Evolutionary conservation across 2,329 filamentous ascomycete genomes (phyloP), one percentile per base, ranked within the genome.

Genomic region (Microdochium bolleyi): DNA sequence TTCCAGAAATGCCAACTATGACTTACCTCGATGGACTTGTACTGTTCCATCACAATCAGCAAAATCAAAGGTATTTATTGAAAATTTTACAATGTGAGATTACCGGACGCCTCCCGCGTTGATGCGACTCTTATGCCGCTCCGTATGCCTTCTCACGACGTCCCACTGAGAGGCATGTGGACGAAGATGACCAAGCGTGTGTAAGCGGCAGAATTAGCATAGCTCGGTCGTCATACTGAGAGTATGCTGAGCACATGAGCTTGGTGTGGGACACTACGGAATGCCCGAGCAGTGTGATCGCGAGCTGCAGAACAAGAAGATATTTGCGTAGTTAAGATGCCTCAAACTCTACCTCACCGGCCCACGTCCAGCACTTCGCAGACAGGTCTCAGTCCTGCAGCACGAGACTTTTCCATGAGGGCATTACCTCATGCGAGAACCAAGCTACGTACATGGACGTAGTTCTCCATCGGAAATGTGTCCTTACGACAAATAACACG

Each of bases 31-130:
- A 11, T 56, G 61, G 8, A 71, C 68, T 1, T 72, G 69, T 49
- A 59, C 70, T 13, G 65, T 2, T 64, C 69, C 16, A 69, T 67
- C 60, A 71, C 69, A 1, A 72, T 72, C 49, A 55, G 72, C 59
- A 62, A 60, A 65, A 51, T 61, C 60, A 51, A 58, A 57, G 50
- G 30, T 22, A 2, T 57, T 57, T 16, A 51, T 54, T 3, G 53
- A 58, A 3, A 61, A 62, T 19, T 57, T 58, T 24, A 58, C 54
- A 3, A 38, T 38, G 34, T 60, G 61, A 1, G 51, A 59, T 13
- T 50, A 66, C 1, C 65, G 64, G 64, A 59, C 30, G 64, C 64
- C 1, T 67, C 64, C 41, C 53, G 62, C 1, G 60, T 67, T 2
- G 61, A 60, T 2, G 63, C 63, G 1, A 54, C 54, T 30, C 65